Evolutionary conservation across 495 filamentous ascomycete genomes (phyloP), one percentile per base, ranked within the genome.

Genomic region (Neurospora sp.): DNA sequence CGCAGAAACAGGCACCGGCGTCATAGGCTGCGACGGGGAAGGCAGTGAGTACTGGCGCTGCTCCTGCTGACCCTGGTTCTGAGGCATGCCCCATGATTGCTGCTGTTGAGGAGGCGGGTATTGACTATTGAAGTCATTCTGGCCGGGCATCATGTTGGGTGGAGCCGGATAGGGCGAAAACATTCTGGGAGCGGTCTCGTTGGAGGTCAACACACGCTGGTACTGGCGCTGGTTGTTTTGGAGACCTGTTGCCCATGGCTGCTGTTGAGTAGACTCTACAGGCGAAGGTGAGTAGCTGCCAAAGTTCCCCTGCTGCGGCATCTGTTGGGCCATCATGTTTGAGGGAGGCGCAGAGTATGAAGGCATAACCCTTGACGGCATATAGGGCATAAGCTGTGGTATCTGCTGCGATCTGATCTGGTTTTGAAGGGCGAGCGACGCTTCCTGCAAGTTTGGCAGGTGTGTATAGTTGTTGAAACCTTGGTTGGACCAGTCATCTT

Each of bases 401-500:
- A 27, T 59, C 61, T 79, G 77, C 27, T 53, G 35, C 39, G 77
- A 73, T 5, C 73, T 39, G 42, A 77, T 74, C 71, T 77, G 76
- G 70, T 72, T 59, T 31, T 75, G 75, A 44, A 72, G 74, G 39
- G 18, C 18, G 38, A 76, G 71, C 74, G 80, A 77, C 8, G 83
- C 76, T 14, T 80, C 68, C 69, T 84, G 84, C 7, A 74, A 69
- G 7, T 82, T 79, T 6, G 83, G 80, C 39, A 82, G 81, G 46
- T 83, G 82, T 4, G 82, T 82, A 75, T 86, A 87, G 72, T 82
- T 85, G 39, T 79, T 81, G 9, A 65, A 65, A 65, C 6, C 4
- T 18, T 65, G 53, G 27, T 18, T 65, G 14, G 53, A 65, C 53
- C 53, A 65, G 53, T 65, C 53, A 65, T 27, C 53, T 37, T 65